A percentile compares a stretch with the other conserved stretches of the same genome.
Evolutionary conservation across 2,329 filamentous ascomycete species (phyloP).

Genomic region (Cordyceps farinosa): DNA sequence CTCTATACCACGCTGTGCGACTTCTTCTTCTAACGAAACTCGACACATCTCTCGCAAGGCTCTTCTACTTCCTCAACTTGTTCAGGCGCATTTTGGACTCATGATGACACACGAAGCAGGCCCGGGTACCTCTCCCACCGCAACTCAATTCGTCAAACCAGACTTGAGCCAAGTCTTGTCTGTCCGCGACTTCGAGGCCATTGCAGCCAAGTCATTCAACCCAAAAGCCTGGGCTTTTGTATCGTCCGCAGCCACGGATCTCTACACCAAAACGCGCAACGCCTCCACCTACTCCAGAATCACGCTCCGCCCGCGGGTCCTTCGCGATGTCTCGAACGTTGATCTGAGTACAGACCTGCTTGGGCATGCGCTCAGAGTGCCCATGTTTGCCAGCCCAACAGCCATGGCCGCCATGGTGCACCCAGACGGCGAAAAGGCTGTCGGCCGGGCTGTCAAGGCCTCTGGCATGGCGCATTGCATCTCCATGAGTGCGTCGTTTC

Average conservation of each 20-base stretch:
- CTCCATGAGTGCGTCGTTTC: constrained; percentile 59
- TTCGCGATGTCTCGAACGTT: constrained; percentile 53
- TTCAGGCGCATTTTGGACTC: too few relatives aligned
- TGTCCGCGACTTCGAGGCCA: constrained; percentile 55
- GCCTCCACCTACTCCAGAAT: constrained; percentile 52
- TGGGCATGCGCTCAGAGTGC: constrained; percentile 48
- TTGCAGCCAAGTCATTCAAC: constrained; percentile 51
- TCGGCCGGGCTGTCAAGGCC: constrained; percentile 49
- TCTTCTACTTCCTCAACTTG: too few relatives aligned
- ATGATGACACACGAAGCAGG: too few relatives aligned
- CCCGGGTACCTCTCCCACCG: too few relatives aligned
- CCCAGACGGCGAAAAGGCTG: constrained; percentile 58
- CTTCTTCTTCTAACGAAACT: too few relatives aligned
- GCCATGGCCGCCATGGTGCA: constrained; percentile 63
- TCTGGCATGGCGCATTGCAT: constrained; percentile 57
- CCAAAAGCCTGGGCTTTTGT: constrained; percentile 69
- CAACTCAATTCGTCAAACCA: too few relatives aligned
- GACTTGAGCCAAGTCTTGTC: too few relatives aligned
- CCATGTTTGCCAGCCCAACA: constrained; percentile 62
- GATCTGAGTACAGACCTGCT: constrained; percentile 52
- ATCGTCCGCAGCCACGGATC: constrained; percentile 61
- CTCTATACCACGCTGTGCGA: too few relatives aligned
- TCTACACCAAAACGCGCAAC: constrained; percentile 56
- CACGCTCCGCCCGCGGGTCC: constrained; percentile 55
- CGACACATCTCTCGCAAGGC: too few relatives aligned